A percentile compares a stretch with the other conserved stretches of the same genome.
phyloP scores from a whole-genome alignment of 495 filamentous ascomycete genomes.

The Penicilliopsis zonata region DNA sequence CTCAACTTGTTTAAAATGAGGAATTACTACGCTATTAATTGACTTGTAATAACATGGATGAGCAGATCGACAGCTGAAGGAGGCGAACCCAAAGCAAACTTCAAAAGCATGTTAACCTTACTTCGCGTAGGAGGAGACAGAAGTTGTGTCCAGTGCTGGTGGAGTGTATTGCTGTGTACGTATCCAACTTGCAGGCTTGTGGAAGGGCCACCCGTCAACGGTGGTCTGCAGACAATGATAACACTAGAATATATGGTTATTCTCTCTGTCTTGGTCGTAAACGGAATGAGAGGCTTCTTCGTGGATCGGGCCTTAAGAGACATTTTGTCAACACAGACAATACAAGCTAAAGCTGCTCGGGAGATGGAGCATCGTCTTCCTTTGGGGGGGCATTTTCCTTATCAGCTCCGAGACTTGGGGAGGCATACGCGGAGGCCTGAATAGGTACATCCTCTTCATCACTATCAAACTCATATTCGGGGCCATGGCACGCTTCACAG shows the following conservation, averaged over 20 bases:
- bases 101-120: too few species aligned
- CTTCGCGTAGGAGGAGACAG: too few species aligned
- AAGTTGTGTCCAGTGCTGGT: too few species aligned
- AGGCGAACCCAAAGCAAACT: too few species aligned
- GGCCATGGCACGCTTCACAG: slow-evolving; percentile 1
- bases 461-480: slow-evolving; percentile 1
- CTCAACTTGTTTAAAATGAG: too few species aligned
- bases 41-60: neutral
- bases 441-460: slow-evolving; percentile 1
- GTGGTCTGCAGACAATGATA: too few species aligned
- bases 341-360: neutral
- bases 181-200: too few species aligned
- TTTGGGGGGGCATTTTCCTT: neutral
- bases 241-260: too few species aligned
- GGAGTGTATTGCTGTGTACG: too few species aligned
- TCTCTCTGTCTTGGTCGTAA: slow-evolving; percentile 1
- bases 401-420: neutral
- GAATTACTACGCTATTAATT: too few species aligned
- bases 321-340: slow-evolving; percentile 1
- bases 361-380: neutral
- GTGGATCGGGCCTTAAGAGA: neutral
- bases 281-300: neutral
- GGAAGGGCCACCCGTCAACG: too few species aligned
- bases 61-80: neutral
- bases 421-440: neutral